Conservation (phyloP, 129 eudicot species). For the Ambrosia trifida region DNA sequence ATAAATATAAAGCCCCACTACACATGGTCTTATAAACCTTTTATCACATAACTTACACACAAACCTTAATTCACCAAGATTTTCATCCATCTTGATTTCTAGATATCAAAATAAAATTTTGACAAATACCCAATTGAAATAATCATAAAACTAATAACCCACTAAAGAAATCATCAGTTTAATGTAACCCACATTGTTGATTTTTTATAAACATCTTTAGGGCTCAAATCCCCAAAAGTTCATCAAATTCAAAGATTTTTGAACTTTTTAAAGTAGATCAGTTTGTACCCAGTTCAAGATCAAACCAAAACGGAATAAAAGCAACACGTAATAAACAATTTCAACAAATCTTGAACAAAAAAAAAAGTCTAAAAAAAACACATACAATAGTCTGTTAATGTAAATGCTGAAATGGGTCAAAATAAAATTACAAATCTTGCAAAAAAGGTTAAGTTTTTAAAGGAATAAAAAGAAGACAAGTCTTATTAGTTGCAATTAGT, state of each 20-base stretch:
- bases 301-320: conserved; percentile 33
- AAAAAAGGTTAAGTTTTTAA: conserved; percentile 40
- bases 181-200: conserved; percentile 36
- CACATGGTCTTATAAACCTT: conserved; percentile 65
- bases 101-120: conserved; percentile 12
- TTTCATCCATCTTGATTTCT: conserved; percentile 42
- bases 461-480: conserved; percentile 49
- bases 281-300: conserved; percentile 50
- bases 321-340: not conserved
- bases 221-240: conserved; percentile 40
- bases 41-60: conserved; percentile 81
- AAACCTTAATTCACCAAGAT: conserved; percentile 58
- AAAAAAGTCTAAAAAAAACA: not conserved
- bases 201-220: conserved; percentile 31
- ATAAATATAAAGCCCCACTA: too few relatives aligned
- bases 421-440: not conserved
- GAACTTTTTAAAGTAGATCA: conserved; percentile 34
- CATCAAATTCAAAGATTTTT: conserved; percentile 46
- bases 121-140: conserved; percentile 22
- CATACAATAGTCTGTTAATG: conserved; percentile 11
- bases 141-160: conserved; percentile 12
- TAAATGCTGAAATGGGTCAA: conserved; percentile 22
- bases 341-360: conserved; percentile 11
- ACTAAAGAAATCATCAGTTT: conserved; percentile 15
- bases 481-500: too few relatives aligned